A percentile compares a stretch with the other conserved stretches of the same genome.
phyloP scores from a whole-genome alignment of 106 monocot genomes.

The Ottelia alismoides region DNA sequence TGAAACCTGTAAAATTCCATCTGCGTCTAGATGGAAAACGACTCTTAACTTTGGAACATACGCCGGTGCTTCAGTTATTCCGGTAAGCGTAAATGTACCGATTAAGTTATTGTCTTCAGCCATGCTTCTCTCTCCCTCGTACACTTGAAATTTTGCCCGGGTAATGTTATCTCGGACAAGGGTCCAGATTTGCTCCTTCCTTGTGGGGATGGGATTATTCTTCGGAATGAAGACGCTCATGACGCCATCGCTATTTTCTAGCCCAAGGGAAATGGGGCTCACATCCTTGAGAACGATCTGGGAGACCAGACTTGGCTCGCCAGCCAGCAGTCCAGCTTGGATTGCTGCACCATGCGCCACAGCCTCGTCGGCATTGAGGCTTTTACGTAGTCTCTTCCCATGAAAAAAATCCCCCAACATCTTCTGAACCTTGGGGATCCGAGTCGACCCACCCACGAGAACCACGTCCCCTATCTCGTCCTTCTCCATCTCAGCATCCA shows the following conservation, averaged over 20 bases:
- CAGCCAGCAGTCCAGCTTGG: conserved; percentile 9
- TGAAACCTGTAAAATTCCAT: conserved; percentile 50
- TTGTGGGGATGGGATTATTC: conserved; percentile 52
- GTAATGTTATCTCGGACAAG: conserved; percentile 46
- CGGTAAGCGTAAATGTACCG: conserved; percentile 48
- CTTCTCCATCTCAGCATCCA: conserved; percentile 17
- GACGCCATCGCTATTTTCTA: neutral
- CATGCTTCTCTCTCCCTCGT: conserved; percentile 20
- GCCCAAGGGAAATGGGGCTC: conserved; percentile 9
- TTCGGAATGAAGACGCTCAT: conserved; percentile 8
- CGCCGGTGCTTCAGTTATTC: conserved; percentile 48
- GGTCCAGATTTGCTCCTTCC: conserved; percentile 50
- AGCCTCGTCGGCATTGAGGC: conserved; percentile 12
- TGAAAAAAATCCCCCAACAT: conserved; percentile 24
- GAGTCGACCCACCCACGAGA: conserved; percentile 9
- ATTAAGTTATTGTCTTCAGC: conserved; percentile 11
- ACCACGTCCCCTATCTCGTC: conserved; percentile 5
- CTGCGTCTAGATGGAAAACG: conserved; percentile 47
- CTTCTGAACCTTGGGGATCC: conserved; percentile 38
- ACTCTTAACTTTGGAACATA: conserved; percentile 46
- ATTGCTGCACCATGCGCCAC: conserved; percentile 7
- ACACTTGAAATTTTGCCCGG: conserved; percentile 35
- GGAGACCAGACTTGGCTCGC: conserved; percentile 21
- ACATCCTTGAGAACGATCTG: conserved; percentile 27
- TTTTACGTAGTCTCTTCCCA: conserved; percentile 29